Conservation (phyloP, 2,329 filamentous ascomycete species). For the Sporothrix phasma region DNA sequence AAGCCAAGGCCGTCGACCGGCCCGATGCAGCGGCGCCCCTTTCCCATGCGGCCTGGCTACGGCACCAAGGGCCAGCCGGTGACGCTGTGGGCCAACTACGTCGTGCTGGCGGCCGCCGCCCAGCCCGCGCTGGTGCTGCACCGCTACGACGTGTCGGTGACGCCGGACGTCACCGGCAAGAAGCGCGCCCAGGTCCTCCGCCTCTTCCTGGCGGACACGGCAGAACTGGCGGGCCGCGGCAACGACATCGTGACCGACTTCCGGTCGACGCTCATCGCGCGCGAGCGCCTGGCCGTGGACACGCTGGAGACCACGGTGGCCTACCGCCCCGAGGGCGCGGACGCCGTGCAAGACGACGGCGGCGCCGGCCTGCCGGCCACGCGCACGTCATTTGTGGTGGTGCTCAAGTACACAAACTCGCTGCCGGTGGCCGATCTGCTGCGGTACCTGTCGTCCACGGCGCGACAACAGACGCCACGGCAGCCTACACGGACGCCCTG, state of each 20-base stretch:
- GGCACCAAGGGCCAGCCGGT: constrained; percentile 18
- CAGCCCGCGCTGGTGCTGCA: constrained; percentile 18
- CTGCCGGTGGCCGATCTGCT: constrained; percentile 22
- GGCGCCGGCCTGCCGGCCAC: constrained; percentile 14
- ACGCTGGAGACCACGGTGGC: constrained; percentile 11
- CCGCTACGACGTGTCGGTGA: constrained; percentile 20
- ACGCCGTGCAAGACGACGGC: constrained; percentile 20
- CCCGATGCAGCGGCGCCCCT: not conserved
- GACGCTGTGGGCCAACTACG: constrained; percentile 23
- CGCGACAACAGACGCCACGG: constrained; percentile 10
- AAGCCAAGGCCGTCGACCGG: not conserved
- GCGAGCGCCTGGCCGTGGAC: constrained; percentile 17
- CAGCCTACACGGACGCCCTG: constrained; percentile 19
- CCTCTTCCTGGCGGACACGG: constrained; percentile 22
- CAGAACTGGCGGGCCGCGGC: constrained; percentile 15
- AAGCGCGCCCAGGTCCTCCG: constrained; percentile 19
- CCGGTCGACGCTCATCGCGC: constrained; percentile 26
- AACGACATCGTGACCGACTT: constrained; percentile 28
- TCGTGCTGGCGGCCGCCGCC: constrained; percentile 15
- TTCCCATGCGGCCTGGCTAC: constrained; percentile 19
- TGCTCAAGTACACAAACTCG: constrained; percentile 21
- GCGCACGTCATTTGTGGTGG: constrained; percentile 12
- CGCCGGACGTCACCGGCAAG: constrained; percentile 15
- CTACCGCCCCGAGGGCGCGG: constrained; percentile 26
- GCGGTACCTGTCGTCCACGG: constrained; percentile 23